Base-by-base conservation (phyloP, 2,329 filamentous ascomycete genomes). In the Paecilomyces sp. region DNA sequence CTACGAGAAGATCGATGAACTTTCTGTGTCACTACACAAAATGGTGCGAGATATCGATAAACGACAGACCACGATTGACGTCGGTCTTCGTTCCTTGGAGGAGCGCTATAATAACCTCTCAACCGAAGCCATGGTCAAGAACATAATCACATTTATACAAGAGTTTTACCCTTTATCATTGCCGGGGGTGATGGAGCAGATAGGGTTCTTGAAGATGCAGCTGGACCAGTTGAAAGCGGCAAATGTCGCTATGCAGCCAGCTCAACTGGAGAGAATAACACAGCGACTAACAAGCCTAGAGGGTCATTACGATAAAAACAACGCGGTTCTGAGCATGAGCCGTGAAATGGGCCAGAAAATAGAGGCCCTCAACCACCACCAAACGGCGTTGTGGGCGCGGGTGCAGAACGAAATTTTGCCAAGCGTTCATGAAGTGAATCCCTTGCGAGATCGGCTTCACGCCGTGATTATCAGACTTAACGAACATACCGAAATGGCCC, bases 101-200 rank as follows among this genome's bases (percentile, higher is more conserved):
- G 58, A 61, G 0, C 82, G 81, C 61, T 84, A 78, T 61, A 79
- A 78, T 58, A 83, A 82, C 62, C 68, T 86, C 7, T 68, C 68
- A 18, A 76, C 76, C 0, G 72, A 73, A 11, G 64, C 70, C 2
- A 56, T 79, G 18, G 70, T 72, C 1, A 68, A 66, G n/a, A 64
- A 69, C 13, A 75, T 77, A 65, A 56, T 74, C 24, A 62, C 58
- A 22, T 66, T 67, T 2, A 70, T 77, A 63, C 68, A 70, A 34
- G 68, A 74, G 56, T 68, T 74, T 66, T 75, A 74, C 41, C 74
- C 74, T 18, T 47, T 47, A 1, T 67, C 67, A n/a, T 58, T 70
- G 50, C 63, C 62, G 34, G 63, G 65, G 9, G 36, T 69, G 24
- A 55, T 65, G 8, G 63, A 68, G 7, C 65, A 67, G 31, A 56